phyloP scores from a whole-genome alignment of 2,329 filamentous ascomycete genomes.

The Ophiostoma australiae region DNA sequence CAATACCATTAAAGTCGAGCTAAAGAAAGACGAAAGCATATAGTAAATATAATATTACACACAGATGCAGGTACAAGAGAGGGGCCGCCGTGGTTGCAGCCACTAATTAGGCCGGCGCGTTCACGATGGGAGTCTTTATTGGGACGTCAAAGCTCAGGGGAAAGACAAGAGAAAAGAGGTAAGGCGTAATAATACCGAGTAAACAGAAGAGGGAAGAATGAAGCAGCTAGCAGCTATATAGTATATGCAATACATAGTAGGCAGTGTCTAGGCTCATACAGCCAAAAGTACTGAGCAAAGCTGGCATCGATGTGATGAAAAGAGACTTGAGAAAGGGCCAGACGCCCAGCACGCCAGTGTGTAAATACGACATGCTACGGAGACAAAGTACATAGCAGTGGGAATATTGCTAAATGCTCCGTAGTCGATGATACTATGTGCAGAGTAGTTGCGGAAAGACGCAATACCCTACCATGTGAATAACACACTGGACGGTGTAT shows the following conservation, averaged over 20 bases:
- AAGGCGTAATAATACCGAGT: too few species aligned
- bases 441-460: background rate
- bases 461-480: background rate
- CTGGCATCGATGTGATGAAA: too few species aligned
- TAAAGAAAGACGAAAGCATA: background rate
- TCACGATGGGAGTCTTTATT: slow-evolving; percentile 4
- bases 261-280: too few species aligned
- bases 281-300: too few species aligned
- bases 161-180: background rate
- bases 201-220: too few species aligned
- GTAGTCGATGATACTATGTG: background rate
- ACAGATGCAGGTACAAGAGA: slow-evolving; percentile 2
- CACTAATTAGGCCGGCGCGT: background rate
- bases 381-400: background rate
- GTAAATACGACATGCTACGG: slow-evolving; percentile 14
- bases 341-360: slow-evolving; percentile 10
- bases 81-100: background rate
- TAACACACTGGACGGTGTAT: background rate
- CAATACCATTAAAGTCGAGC: background rate
- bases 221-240: background rate
- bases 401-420: background rate
- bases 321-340: background rate
- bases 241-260: too few species aligned
- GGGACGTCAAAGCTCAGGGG: slow-evolving; percentile 9
- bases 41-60: background rate